These are phyloP conservation scores for Suhomyces canberraensis DNA, from an alignment of 805 yeast genomes.

Conservation along the genomic window DNA sequence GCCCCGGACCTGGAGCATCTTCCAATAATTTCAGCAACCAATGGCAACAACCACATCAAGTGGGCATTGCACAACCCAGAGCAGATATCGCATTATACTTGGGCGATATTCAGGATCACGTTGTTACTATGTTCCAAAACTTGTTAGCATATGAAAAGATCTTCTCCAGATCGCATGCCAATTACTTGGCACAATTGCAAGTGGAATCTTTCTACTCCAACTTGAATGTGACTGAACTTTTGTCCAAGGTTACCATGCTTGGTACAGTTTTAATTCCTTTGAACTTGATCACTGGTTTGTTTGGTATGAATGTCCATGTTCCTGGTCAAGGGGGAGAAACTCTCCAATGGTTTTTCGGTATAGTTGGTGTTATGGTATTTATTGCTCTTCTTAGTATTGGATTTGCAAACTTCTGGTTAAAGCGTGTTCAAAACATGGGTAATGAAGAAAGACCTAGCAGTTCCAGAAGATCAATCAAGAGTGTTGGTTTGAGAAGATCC, in stretches of 20 bases:
- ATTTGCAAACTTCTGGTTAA: conserved; percentile 20
- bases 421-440: conserved; percentile 8
- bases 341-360: conserved; percentile 20
- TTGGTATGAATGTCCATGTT: conserved; percentile 27
- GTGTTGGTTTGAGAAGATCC: conserved; percentile 23
- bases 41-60: conserved; percentile 5
- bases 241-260: conserved; percentile 26
- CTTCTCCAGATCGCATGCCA: conserved; percentile 25
- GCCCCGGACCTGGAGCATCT: conserved; percentile 34
- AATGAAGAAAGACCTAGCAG: conserved; percentile 5
- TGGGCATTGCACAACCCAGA: conserved; percentile 22
- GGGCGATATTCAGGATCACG: conserved; percentile 32
- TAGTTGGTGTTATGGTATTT: conserved; percentile 21
- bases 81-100: conserved; percentile 30
- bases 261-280: conserved; percentile 28
- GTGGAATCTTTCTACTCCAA: conserved; percentile 27
- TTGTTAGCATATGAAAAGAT: conserved; percentile 28
- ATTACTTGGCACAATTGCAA: conserved; percentile 30
- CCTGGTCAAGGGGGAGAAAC: conserved; percentile 15
- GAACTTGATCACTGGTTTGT: conserved; percentile 25
- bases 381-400: conserved; percentile 24
- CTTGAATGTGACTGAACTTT: conserved; percentile 21
- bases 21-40: conserved; percentile 4
- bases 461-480: conserved; percentile 19
- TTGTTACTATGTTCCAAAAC: conserved; percentile 29